These are phyloP conservation scores for Calonectria naviculata DNA, from an alignment of 2,329 filamentous ascomycete species.

Conservation along the genomic window DNA sequence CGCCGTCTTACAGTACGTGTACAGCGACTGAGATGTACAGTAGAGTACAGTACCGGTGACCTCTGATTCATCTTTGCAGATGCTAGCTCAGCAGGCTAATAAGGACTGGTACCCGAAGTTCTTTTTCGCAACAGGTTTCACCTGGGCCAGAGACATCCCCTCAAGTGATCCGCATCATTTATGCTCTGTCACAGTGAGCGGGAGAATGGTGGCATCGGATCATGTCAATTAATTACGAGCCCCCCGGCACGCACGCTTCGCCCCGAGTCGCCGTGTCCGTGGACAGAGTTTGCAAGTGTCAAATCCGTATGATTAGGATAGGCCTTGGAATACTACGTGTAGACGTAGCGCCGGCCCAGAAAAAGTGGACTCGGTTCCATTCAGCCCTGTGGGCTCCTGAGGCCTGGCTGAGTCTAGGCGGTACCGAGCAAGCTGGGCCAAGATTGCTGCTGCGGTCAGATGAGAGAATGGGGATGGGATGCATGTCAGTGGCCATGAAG, in stretches of 20 bases:
- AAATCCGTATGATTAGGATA: constrained; percentile 8
- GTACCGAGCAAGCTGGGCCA: neutral
- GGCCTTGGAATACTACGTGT: neutral
- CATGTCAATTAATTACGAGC: constrained; percentile 2
- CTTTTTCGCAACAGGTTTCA: constrained; percentile 10
- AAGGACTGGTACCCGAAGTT: neutral
- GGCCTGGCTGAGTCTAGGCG: constrained; percentile 1
- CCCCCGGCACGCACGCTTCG: neutral
- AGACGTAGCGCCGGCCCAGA: neutral
- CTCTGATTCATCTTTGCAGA: constrained; percentile 12
- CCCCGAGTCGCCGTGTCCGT: neutral
- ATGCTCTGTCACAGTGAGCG: neutral
- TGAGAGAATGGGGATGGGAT: constrained; percentile 15
- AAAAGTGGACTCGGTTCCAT: constrained; percentile 20
- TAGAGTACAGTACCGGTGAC: neutral
- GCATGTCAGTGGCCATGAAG: constrained; percentile 25
- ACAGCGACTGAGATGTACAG: neutral
- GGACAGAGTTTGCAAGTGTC: constrained; percentile 12
- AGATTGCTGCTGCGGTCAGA: constrained; percentile 2
- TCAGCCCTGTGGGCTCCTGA: constrained; percentile 37
- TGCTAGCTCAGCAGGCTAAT: neutral
- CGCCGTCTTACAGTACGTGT: neutral
- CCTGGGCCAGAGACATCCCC: neutral
- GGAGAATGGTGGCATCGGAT: neutral
- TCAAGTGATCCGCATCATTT: neutral